Evolutionary conservation across 2,329 filamentous ascomycete species (phyloP).

Genomic region (Fonsecaea pugnacius): DNA sequence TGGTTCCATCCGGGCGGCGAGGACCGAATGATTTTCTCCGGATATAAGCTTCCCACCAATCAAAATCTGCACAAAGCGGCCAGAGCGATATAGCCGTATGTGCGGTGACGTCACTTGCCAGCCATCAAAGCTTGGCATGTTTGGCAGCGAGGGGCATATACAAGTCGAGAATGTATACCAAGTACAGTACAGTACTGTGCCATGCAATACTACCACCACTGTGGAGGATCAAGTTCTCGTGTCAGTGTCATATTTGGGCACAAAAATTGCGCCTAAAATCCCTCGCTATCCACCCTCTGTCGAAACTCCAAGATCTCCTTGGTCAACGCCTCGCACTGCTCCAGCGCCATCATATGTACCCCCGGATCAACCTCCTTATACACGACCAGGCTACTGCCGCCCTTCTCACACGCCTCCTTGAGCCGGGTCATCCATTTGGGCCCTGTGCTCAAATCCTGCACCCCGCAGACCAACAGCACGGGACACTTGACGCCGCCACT

Average conservation of each 20-base stretch:
- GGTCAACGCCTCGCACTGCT: conserved; percentile 15
- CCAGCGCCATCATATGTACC: conserved; percentile 25
- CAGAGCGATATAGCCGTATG: background rate
- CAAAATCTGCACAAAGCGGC: background rate
- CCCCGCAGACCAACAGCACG: conserved; percentile 18
- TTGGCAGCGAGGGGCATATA: background rate
- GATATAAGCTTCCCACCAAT: background rate
- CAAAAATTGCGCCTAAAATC: background rate
- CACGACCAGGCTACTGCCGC: background rate
- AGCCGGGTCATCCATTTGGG: conserved; percentile 16
- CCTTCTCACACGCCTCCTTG: conserved; percentile 10
- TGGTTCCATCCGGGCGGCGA: background rate
- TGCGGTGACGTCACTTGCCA: background rate
- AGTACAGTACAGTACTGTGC: too few species aligned
- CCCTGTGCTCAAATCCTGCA: conserved; percentile 17
- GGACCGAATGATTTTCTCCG: background rate
- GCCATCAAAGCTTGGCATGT: background rate
- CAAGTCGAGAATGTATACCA: too few species aligned
- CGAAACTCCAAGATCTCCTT: conserved; percentile 14
- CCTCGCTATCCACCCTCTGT: conserved; percentile 1
- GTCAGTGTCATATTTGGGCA: too few species aligned
- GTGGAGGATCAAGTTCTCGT: background rate
- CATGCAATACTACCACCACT: too few species aligned
- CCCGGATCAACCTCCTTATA: conserved; percentile 24
- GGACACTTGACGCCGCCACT: conserved; percentile 13